phyloP scores from a whole-genome alignment of 2,329 filamentous ascomycete genomes.

The Pseudopyrenochaeta lycopersici region DNA sequence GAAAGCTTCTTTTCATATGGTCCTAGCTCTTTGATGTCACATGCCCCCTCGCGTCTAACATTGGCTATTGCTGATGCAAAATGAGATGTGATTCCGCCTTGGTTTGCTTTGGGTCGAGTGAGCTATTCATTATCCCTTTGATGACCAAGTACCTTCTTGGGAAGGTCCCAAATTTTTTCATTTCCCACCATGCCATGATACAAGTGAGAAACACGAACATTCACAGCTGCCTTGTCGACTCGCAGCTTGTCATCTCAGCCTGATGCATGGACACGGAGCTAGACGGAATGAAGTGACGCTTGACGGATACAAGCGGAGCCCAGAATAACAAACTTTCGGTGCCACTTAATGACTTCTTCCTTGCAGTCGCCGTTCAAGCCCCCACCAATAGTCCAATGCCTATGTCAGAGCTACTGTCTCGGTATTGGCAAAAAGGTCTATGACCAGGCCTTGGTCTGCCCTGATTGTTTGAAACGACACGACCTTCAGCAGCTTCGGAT shows the following conservation, averaged over 20 bases:
- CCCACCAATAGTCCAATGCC: slow-evolving; percentile 35
- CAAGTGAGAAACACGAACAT: neutral
- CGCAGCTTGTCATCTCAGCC: neutral
- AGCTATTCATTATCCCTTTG: slow-evolving; percentile 1
- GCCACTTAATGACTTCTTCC: slow-evolving; percentile 26
- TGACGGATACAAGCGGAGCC: slow-evolving; percentile 17
- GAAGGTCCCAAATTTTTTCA: neutral
- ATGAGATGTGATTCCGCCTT: slow-evolving; percentile 16
- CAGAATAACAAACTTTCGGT: slow-evolving; percentile 20
- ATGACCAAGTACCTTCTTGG: neutral
- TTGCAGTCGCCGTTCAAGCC: slow-evolving; percentile 27
- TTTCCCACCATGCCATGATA: neutral
- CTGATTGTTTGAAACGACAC: slow-evolving; percentile 33
- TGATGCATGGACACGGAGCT: slow-evolving; percentile 27
- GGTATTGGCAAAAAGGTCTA: slow-evolving; percentile 39
- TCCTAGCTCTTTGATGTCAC: slow-evolving; percentile 16
- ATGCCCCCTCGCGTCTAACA: slow-evolving; percentile 9
- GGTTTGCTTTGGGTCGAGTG: slow-evolving; percentile 2
- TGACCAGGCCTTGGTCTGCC: slow-evolving; percentile 27
- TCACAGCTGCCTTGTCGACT: neutral
- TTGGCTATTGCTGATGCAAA: slow-evolving; percentile 20
- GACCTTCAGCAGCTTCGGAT: slow-evolving; percentile 34
- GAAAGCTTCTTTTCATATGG: slow-evolving; percentile 29
- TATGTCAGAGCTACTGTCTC: slow-evolving; percentile 30
- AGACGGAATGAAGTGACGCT: neutral